phyloP scores from a whole-genome alignment of 108 stramenopile genomes.

The Chaetoceros muelleri region DNA sequence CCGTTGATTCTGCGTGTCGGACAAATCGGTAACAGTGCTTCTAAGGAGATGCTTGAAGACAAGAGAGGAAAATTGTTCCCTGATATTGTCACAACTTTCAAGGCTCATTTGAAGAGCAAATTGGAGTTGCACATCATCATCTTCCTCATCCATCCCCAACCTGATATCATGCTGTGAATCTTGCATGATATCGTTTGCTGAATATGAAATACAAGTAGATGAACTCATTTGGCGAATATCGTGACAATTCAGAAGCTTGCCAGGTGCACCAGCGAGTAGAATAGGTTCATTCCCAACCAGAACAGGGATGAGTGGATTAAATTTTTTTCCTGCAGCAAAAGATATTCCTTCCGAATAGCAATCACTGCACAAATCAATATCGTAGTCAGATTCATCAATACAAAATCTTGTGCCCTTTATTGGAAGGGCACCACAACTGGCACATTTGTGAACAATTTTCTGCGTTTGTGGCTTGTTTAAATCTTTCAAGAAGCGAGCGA shows the following conservation, averaged over 20 bases:
- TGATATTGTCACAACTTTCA: too few species aligned
- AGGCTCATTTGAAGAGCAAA: conserved; percentile 14
- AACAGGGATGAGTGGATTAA: conserved; percentile 12
- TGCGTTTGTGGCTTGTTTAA: conserved; percentile 8
- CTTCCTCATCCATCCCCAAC: conserved; percentile 4
- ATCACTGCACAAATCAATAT: conserved; percentile 25
- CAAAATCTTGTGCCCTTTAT: conserved; percentile 48
- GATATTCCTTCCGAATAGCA: conserved; percentile 36
- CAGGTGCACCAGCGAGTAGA: conserved; percentile 28
- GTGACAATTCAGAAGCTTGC: conserved; percentile 35
- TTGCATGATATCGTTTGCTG: background rate
- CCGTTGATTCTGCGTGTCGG: too few species aligned
- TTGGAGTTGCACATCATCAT: conserved; percentile 17
- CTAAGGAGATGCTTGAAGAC: too few species aligned
- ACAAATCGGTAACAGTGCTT: too few species aligned
- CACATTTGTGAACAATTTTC: conserved; percentile 50
- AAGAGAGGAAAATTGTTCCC: too few species aligned
- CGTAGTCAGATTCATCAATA: conserved; percentile 39
- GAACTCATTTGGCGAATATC: conserved; percentile 4
- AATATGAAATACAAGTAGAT: background rate
- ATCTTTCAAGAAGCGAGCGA: conserved; percentile 22
- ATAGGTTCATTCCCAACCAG: conserved; percentile 26
- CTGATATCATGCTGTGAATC: background rate
- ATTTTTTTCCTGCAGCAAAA: conserved; percentile 32
- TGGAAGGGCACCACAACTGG: conserved; percentile 54